Percentiles rank a stretch among this genome's conserved stretches.
Evolutionary conservation across 768 basidiomycete species (phyloP).

Genomic region (Amanita inopinata): DNA sequence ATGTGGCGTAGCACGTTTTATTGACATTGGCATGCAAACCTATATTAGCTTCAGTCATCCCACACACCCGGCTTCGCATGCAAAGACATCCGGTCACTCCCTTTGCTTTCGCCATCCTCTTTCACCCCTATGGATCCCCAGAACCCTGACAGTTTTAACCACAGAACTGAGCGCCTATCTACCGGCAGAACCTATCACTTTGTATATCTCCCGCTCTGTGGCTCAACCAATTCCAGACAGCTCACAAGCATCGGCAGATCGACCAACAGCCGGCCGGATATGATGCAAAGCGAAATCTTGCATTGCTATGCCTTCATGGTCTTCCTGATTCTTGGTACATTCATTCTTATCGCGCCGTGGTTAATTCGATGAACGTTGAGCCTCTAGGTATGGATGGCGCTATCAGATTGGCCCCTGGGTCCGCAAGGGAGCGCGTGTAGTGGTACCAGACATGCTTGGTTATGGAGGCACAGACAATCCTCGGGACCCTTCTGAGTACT

Average conservation of each 20-base stretch:
- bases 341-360: background rate
- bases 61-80: no score
- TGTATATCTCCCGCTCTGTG: slow-evolving; percentile 19
- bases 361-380: background rate
- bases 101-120: no score
- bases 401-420: slow-evolving; percentile 68
- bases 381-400: slow-evolving; percentile 64
- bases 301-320: slow-evolving; percentile 70
- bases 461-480: slow-evolving; percentile 62
- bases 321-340: slow-evolving; percentile 62
- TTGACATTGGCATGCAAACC: no score
- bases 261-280: slow-evolving; percentile 53
- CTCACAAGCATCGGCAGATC: slow-evolving; percentile 21
- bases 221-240: background rate
- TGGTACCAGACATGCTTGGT: slow-evolving; percentile 56
- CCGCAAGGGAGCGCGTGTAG: slow-evolving; percentile 47
- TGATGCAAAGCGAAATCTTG: slow-evolving; percentile 30
- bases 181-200: slow-evolving; percentile 64
- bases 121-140: no score
- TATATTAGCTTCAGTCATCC: no score
- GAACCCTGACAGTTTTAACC: slow-evolving; percentile 38
- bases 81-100: no score
- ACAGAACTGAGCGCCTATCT: slow-evolving; percentile 37
- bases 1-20: no score
- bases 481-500: slow-evolving; percentile 40